Evolutionary conservation across 2,329 filamentous ascomycete genomes (phyloP).

Genomic region (Fonsecaea erecta): DNA sequence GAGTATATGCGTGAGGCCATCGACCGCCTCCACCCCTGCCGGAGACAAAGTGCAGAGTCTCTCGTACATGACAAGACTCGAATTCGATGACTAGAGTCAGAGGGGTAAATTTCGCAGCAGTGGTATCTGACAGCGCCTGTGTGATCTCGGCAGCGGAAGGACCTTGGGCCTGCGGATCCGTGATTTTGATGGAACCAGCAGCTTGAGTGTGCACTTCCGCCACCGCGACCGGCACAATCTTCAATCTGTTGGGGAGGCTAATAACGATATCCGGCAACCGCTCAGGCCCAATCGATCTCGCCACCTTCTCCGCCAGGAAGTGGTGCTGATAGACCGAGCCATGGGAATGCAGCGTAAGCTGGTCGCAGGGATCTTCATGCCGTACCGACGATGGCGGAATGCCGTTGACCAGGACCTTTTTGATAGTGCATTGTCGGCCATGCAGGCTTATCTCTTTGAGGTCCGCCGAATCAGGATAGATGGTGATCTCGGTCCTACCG

Average conservation of each 20-base stretch:
- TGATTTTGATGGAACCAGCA: slow-evolving; percentile 52
- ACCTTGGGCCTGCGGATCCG: slow-evolving; percentile 39
- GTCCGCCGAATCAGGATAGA: slow-evolving; percentile 66
- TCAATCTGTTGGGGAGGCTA: slow-evolving; percentile 56
- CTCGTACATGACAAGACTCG: slow-evolving; percentile 72
- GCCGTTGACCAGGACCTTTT: slow-evolving; percentile 54
- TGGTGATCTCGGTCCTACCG: slow-evolving; percentile 79
- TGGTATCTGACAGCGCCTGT: slow-evolving; percentile 45
- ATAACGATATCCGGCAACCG: slow-evolving; percentile 64
- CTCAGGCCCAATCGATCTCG: slow-evolving; percentile 51
- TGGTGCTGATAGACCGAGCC: slow-evolving; percentile 72
- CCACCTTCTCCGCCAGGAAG: slow-evolving; percentile 70
- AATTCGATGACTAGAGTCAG: slow-evolving; percentile 76
- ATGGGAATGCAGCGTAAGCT: slow-evolving; percentile 49
- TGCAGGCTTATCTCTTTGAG: slow-evolving; percentile 63
- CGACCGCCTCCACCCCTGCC: slow-evolving; percentile 76
- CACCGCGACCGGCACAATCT: slow-evolving; percentile 57
- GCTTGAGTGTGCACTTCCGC: slow-evolving; percentile 63
- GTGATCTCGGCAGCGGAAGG: slow-evolving; percentile 44
- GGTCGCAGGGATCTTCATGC: slow-evolving; percentile 50
- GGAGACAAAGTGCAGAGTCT: slow-evolving; percentile 91
- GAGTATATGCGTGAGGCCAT: slow-evolving; percentile 91
- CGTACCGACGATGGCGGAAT: slow-evolving; percentile 45
- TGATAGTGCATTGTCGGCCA: slow-evolving; percentile 65
- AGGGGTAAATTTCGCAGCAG: slow-evolving; percentile 59